phyloP scores from a whole-genome alignment of 495 filamentous ascomycete genomes.

The Aspergillus olivimuriae region DNA sequence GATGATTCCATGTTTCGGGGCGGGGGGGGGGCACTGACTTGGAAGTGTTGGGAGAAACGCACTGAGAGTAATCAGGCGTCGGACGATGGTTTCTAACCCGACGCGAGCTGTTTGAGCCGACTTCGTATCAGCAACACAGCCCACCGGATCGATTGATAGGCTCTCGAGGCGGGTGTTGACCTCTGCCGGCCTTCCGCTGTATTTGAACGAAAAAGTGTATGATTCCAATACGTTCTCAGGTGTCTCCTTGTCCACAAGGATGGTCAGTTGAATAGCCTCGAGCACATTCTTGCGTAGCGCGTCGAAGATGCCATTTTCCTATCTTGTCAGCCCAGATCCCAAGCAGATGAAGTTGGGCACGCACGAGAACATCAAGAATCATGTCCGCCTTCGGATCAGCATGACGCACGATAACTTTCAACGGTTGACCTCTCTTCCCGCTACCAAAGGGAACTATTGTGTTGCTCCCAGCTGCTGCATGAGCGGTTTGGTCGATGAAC shows the following conservation, averaged over 20 bases:
- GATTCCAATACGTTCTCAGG: conserved; percentile 38
- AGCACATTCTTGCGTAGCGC: conserved; percentile 32
- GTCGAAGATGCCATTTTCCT: conserved; percentile 44
- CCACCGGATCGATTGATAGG: conserved; percentile 26
- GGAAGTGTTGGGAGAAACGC: conserved; percentile 37
- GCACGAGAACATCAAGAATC: conserved; percentile 39
- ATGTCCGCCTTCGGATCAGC: conserved; percentile 32
- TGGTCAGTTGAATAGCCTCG: conserved; percentile 39
- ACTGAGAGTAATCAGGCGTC: conserved; percentile 29
- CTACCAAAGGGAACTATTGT: conserved; percentile 14
- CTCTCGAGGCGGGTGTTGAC: conserved; percentile 22
- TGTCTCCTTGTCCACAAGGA: conserved; percentile 30
- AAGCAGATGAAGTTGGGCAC: conserved; percentile 1
- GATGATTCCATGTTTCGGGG: neutral
- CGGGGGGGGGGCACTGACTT: conserved; percentile 16
- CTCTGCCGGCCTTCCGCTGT: conserved; percentile 16
- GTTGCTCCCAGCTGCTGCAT: neutral
- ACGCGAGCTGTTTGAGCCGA: conserved; percentile 28
- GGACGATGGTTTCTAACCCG: conserved; percentile 33
- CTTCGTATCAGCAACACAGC: conserved; percentile 26
- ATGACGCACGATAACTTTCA: conserved; percentile 29
- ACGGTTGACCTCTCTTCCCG: conserved; percentile 17
- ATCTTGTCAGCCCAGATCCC: conserved; percentile 9
- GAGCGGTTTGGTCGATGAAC: conserved; percentile 14
- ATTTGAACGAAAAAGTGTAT: conserved; percentile 48